Evolutionary conservation across 139 green algal species (phyloP), one percentile per base, ranked within the genome.

Genomic region (Chlorella vulgaris): DNA sequence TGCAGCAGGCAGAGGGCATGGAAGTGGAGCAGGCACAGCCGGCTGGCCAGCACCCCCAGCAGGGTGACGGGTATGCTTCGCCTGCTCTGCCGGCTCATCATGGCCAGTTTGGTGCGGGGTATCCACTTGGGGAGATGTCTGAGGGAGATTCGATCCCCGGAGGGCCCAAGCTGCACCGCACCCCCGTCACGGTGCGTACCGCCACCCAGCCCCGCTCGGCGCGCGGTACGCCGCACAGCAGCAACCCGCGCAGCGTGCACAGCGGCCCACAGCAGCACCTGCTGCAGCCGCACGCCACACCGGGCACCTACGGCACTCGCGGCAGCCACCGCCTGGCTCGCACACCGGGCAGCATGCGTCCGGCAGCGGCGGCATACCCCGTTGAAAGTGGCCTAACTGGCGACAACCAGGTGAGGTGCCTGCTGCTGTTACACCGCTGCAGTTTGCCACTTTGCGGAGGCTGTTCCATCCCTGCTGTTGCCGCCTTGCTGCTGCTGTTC

Each of bases 121-220:
- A 38, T 24, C 60, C 31, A 22, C 15, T 31, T 13, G n/a, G 7
- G 4, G 35, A 40, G 39, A 33, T 29, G 39, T 21, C 74, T 28
- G 47, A 8, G 2, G 51, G 21, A 2, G 66, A 43, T 6, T 29
- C 15, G 4, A 88, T 84, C 77, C 63, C 79, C 7, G 85, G 85
- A 13, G 85, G 85, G 1, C 76, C 79, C 43, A 88, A 81, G 60
- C 67, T 88, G 35, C 42, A 67, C 22, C 70, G 85, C 73, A 89
- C 85, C 4, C 85, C 81, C 0, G 66, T 83, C 22, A 47, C 68
- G 1, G 43, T n/a, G 0, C 47, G 50, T 4, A 21, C 78, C 1
- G 62, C 62, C 21, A 31, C 73, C 10, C 69, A 42, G 47, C 13
- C 47, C 24, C 65, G 73, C 51, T 61, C 69, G 2, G 24, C 6